Base-by-base conservation (phyloP, 331 rosid genomes). In the Spiraea crenata region DNA sequence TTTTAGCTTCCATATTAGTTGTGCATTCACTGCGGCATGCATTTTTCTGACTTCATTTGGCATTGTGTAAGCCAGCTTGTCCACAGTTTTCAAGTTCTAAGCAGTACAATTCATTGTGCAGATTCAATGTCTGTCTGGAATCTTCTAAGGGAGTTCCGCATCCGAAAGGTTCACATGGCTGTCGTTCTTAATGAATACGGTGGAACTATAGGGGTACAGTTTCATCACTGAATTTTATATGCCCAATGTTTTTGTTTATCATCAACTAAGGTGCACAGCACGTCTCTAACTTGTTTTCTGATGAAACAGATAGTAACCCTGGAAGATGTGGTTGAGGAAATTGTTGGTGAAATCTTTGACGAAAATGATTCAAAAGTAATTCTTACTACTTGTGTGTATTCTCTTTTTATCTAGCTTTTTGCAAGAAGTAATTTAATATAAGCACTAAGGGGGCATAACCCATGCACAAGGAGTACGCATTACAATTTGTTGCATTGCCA, bases 81-180 rank as follows among this genome's bases (percentile, higher is more conserved):
- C 31, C 31, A 25, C 31, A 25, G 31, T 25, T 25, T 25, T 25
- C 31, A 25, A 25, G 31, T 25, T 25, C 31, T 25, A 2, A 60
- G 74, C 80, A 67, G 77, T 77, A 45, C 77, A 49, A 61, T 31
- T 60, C 69, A 45, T 81, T 76, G 71, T 91, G 82, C 90, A 95
- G 99, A 95, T 91, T 91, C 98, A 71, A 95, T 95, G 99, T 95
- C 93, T 39, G 98, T 95, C 61, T 95, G 99, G 99, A 91, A 95
- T 89, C 99, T 95, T 86, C 99, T 95, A 67, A 85, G 99, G 79
- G 99, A 95, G 87, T 95, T 95, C 58, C 90, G 98, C 77, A 91
- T 95, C 81, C 87, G 98, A 79, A 91, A 95, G 77, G 99, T 95
- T 82, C 99, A 95, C 96, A 95, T 95, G 98, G 99, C 99, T 19